Evolutionary conservation across 83 land plant species (phyloP).

Genomic region (Thuja plicata): DNA sequence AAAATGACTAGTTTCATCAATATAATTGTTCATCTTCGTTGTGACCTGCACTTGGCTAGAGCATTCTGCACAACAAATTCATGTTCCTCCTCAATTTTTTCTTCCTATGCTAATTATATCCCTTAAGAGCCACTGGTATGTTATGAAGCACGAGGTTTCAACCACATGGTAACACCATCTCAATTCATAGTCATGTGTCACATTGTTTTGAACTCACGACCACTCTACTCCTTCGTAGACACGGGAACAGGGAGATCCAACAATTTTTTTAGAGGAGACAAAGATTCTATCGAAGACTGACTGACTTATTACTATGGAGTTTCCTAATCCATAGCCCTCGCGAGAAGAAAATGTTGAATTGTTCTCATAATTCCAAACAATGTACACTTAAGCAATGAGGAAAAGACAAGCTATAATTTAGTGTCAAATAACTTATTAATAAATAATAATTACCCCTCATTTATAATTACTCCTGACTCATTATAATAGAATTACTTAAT

Average conservation of each 20-base stretch:
- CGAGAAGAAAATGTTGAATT: conserved; percentile 38
- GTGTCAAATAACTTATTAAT: too few relatives aligned
- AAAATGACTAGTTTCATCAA: too few relatives aligned
- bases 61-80: background rate
- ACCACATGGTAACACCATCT: background rate
- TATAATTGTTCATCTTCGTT: background rate
- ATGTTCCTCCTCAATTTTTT: background rate
- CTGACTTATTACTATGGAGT: conserved; percentile 57
- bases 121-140: background rate
- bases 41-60: background rate
- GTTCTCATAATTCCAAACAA: too few relatives aligned
- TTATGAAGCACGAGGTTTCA: background rate
- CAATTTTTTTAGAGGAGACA: conserved; percentile 26
- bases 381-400: too few relatives aligned
- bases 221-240: background rate
- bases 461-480: too few relatives aligned
- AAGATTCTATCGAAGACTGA: conserved; percentile 48
- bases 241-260: background rate
- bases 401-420: too few relatives aligned
- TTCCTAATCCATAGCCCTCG: conserved; percentile 39
- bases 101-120: background rate
- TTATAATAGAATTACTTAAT: too few relatives aligned
- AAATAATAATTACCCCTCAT: too few relatives aligned
- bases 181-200: background rate
- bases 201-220: background rate